Evolutionary conservation across 805 yeast species (phyloP).

Genomic region (Ogataea henricii): DNA sequence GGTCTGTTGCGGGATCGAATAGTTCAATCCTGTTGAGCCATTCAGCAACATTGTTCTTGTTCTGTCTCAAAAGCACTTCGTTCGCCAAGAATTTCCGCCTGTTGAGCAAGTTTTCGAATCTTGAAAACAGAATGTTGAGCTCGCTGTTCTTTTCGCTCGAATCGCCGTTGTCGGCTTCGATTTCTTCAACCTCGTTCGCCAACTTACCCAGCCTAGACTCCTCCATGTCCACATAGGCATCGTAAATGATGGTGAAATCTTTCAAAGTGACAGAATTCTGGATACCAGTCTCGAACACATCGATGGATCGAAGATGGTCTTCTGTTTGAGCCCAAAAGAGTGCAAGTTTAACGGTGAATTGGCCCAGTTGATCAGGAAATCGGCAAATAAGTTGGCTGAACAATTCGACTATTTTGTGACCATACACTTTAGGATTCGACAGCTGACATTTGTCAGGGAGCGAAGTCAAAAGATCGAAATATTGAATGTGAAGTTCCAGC

Average conservation of each 20-base stretch:
- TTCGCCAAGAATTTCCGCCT: constrained; percentile 58
- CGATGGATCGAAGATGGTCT: constrained; percentile 41
- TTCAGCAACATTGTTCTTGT: constrained; percentile 57
- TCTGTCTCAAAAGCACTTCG: constrained; percentile 66
- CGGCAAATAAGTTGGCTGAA: constrained; percentile 38
- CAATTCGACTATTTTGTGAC: constrained; percentile 20
- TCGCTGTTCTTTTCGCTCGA: constrained; percentile 30
- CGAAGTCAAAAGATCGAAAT: constrained; percentile 42
- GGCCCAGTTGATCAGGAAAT: constrained; percentile 64
- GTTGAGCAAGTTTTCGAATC: constrained; percentile 58
- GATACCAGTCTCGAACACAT: constrained; percentile 51
- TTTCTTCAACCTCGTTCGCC: constrained; percentile 27
- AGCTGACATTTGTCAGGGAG: not conserved
- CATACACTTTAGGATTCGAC: constrained; percentile 1
- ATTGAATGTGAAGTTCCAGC: constrained; percentile 49
- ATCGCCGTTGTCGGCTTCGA: constrained; percentile 22
- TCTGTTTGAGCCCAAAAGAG: constrained; percentile 45
- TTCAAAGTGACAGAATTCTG: constrained; percentile 47
- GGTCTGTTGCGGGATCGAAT: constrained; percentile 39
- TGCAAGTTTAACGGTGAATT: constrained; percentile 49
- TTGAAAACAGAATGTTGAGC: constrained; percentile 46
- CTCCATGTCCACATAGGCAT: constrained; percentile 60
- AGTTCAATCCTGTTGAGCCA: constrained; percentile 69
- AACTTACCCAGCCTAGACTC: constrained; percentile 46
- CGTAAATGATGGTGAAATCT: constrained; percentile 67